phyloP scores from a whole-genome alignment of 208 protist genomes.

The Wallacemonas sp. region DNA sequence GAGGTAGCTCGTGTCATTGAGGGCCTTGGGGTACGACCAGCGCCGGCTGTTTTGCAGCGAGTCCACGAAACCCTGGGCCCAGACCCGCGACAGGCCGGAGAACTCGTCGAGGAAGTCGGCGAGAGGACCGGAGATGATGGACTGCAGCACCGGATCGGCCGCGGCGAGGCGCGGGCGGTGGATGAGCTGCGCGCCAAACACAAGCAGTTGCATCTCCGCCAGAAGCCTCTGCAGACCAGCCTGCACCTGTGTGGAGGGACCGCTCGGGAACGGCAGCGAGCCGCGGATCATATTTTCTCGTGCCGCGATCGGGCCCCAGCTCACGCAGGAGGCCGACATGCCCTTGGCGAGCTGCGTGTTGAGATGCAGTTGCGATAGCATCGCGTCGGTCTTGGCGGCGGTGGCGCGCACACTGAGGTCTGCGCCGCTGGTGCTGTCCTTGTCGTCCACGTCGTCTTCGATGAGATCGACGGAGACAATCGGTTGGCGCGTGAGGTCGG shows the following conservation, averaged over 20 bases:
- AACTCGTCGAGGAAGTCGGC: constrained; percentile 25
- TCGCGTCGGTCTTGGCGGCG: background rate
- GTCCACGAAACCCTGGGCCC: constrained; percentile 21
- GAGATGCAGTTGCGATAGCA: constrained; percentile 15
- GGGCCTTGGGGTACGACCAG: constrained; percentile 32
- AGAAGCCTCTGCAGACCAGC: constrained; percentile 14
- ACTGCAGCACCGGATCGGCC: background rate
- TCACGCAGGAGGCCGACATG: constrained; percentile 20
- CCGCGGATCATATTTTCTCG: constrained; percentile 21
- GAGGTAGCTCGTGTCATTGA: constrained; percentile 34
- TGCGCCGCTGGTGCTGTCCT: background rate
- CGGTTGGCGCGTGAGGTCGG: constrained; percentile 9
- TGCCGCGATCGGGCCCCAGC: constrained; percentile 26
- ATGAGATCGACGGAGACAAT: background rate
- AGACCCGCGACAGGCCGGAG: constrained; percentile 9
- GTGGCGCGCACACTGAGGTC: constrained; percentile 1
- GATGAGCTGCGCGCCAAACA: constrained; percentile 27
- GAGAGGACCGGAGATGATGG: constrained; percentile 14
- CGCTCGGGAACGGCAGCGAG: constrained; percentile 18
- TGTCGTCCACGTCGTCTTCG: background rate
- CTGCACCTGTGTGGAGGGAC: constrained; percentile 13
- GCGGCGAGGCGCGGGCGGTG: constrained; percentile 3
- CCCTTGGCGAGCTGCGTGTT: constrained; percentile 12
- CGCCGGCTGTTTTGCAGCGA: constrained; percentile 17
- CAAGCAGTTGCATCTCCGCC: constrained; percentile 17